Evolutionary conservation across 2,329 filamentous ascomycete species (phyloP), one percentile per base, ranked within the genome.

Genomic region (Phialophora tarda): DNA sequence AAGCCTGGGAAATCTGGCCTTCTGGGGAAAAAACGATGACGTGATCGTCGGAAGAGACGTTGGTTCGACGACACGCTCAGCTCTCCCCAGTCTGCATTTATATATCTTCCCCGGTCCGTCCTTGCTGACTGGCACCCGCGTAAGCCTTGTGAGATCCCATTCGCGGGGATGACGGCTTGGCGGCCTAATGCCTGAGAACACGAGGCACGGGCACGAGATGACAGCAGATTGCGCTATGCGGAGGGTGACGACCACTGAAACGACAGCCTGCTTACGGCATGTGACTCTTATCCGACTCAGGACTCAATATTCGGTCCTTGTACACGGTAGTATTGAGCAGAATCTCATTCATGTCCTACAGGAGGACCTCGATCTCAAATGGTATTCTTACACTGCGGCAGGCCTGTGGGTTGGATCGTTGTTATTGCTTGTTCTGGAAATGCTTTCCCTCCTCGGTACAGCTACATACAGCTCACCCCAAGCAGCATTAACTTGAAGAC

Each of bases 151-250:
- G 48, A 24, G 24, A 28, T 51, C 48, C 10, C 12, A 51, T 51
- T 51, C 6, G 48, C 24, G 21, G 21, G 23, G 48, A 51, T 12
- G 24, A 48, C 26, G 41, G 26, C 21, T 50, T 59, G 38, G 41
- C 57, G 38, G 57, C 26, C 57, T 59, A 14, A 59, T 6, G 41
- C 48, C 21, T 51, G 48, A 51, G 12, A 23, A 51, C 7, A 23
- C 21, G 21, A 6, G 21, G 26, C 7, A 23, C 21, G 21, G 14
- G 21, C 24, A 11, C 3, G 21, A 28, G 48, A 51, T 51, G 48
- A 51, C 48, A n/a, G 21, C 5, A 51, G 3, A 28, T 26, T 28
- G 21, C 21, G 10, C 12, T 51, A 24, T 28, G 23, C 48, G 48
- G 48, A 51, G 21, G 10, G 10, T 23, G 21, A 24, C 6, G 14